A percentile compares a stretch with the other conserved stretches of the same genome.
Evolutionary conservation across 2,329 filamentous ascomycete species (phyloP).

Genomic region (Rhynchosporium agropyri): DNA sequence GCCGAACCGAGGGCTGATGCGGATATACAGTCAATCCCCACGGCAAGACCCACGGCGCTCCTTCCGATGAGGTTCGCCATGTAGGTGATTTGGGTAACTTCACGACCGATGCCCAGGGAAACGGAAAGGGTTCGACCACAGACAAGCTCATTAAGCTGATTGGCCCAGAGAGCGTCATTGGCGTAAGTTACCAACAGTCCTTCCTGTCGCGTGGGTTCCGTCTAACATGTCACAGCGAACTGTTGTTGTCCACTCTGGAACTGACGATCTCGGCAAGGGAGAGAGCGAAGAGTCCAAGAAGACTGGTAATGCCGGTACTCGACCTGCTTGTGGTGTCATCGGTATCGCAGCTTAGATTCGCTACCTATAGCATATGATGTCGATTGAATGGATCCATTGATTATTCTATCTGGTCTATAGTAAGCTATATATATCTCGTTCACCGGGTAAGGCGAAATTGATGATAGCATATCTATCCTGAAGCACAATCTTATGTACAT

Average conservation of each 20-base stretch:
- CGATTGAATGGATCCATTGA: slow-evolving; percentile 3
- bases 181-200: slow-evolving; percentile 57
- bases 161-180: slow-evolving; percentile 90
- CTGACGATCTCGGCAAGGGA: slow-evolving; percentile 94
- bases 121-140: slow-evolving; percentile 75
- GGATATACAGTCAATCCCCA: slow-evolving; percentile 81
- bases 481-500: background rate
- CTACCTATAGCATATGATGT: background rate
- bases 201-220: background rate
- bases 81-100: slow-evolving; percentile 98
- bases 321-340: slow-evolving; percentile 96
- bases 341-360: slow-evolving; percentile 73
- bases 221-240: slow-evolving; percentile 67
- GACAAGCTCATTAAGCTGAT: slow-evolving; percentile 95
- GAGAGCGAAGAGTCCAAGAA: slow-evolving; percentile 94
- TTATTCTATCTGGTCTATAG: slow-evolving; percentile 7
- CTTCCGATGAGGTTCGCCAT: slow-evolving; percentile 80
- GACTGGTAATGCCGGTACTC: slow-evolving; percentile 92
- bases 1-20: slow-evolving; percentile 24
- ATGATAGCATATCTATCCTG: background rate
- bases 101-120: slow-evolving; percentile 91
- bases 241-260: slow-evolving; percentile 90
- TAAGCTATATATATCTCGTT: slow-evolving; percentile 13
- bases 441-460: slow-evolving; percentile 9
- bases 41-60: slow-evolving; percentile 89